Percentiles rank a stretch among this genome's conserved stretches.
Evolutionary conservation across 441 rosid genomes (phyloP).

Genomic region (Sinapis alba): DNA sequence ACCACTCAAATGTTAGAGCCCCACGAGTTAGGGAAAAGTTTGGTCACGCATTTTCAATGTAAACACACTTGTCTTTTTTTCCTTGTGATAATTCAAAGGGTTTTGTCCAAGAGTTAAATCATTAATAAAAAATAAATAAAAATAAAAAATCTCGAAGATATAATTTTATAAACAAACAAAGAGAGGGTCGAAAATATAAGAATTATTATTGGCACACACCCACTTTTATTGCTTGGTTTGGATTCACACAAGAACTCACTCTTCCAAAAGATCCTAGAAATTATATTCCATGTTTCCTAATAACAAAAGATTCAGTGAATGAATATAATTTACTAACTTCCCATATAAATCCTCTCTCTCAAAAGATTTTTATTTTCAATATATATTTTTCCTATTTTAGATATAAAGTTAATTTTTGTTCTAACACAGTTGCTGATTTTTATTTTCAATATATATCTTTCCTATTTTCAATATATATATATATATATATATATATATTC

Average conservation of each 20-base stretch:
- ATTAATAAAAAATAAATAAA: not conserved
- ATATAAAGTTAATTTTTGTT: too few relatives aligned
- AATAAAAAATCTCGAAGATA: not conserved
- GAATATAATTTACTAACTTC: not conserved
- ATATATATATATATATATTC: too few relatives aligned
- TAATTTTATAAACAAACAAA: not conserved
- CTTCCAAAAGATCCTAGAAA: not conserved
- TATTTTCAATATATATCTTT: too few relatives aligned
- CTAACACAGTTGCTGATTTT: too few relatives aligned
- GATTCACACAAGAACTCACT: not conserved
- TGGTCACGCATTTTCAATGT: not conserved
- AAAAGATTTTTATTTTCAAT: not conserved
- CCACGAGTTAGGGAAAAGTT: slow-evolving; percentile 13
- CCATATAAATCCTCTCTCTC: not conserved
- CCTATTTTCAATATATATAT: too few relatives aligned
- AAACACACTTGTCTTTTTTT: not conserved
- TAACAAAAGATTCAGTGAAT: not conserved
- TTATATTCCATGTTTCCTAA: not conserved
- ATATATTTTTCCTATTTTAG: not conserved
- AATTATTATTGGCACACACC: not conserved
- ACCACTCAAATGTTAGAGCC: slow-evolving; percentile 23
- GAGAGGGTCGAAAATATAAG: not conserved
- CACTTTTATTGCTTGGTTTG: not conserved
- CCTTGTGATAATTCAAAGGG: not conserved
- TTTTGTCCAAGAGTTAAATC: not conserved